Base-by-base conservation (phyloP, 441 rosid genomes). In the Euphorbia schlechtendalii region DNA sequence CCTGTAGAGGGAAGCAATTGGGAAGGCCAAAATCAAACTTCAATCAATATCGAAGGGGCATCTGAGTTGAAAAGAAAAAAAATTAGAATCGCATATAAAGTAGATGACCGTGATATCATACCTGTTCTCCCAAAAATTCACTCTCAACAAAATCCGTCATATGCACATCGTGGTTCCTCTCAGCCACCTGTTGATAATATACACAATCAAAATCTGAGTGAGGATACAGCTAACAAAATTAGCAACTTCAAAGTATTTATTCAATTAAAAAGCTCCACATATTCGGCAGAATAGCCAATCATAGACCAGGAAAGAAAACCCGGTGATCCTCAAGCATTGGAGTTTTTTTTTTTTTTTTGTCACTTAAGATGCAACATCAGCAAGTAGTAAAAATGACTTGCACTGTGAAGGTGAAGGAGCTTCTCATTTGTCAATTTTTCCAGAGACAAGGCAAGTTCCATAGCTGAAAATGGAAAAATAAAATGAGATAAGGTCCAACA, bases 341-440 rank as follows among this genome's bases (percentile, higher is more conserved):
- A 20, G 21, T n/a, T n/a, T n/a, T n/a, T n/a, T n/a, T n/a, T 4
- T 8, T 25, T 25, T 3, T 45, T 34, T 21, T 36, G 13, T 41
- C 70, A 56, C 25, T 10, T 0, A 30, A 54, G 6, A 0, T 63
- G 8, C 49, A 56, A 28, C n/a, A n/a, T n/a, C 38, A 24, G 0
- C 27, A n/a, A 48, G 40, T 28, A 43, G 51, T 25, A 14, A 20
- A 55, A 68, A 56, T 49, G 28, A 36, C 73, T 77, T 81, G 85
- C 96, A 60, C 68, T 36, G 59, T 84, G 88, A 43, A 91, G 70
- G 76, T 76, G 82, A 18, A 89, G 71, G 55, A 89, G 92, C 80
- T 89, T 91, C 36, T 83, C 87, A 74, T 85, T 87, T 22, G 75
- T 82, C n/a, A 91, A 72, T 80, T 91, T 89, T 78, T 91, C 97